A percentile compares a stretch with the other conserved stretches of the same genome.
Evolutionary conservation across 805 yeast species (phyloP).

Genomic region (Metschnikowia arizonensis): DNA sequence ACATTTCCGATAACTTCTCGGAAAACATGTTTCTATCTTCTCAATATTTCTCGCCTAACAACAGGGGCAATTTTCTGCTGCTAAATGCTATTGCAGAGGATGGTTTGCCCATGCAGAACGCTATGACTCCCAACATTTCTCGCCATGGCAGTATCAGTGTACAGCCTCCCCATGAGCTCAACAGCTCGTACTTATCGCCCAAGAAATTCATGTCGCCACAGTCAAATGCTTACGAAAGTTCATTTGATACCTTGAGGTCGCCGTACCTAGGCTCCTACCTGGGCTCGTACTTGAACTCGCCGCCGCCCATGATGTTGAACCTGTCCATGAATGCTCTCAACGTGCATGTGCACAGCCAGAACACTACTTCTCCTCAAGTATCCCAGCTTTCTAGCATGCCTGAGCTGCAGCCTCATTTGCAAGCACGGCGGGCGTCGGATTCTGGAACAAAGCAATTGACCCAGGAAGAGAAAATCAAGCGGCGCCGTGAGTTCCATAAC

Average conservation of each 20-base stretch:
- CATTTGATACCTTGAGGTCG: constrained; percentile 34
- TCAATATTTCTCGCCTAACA: constrained; percentile 41
- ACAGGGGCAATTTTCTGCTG: constrained; percentile 22
- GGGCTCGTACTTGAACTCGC: constrained; percentile 34
- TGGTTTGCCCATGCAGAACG: constrained; percentile 16
- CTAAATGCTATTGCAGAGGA: constrained; percentile 35
- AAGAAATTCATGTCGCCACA: constrained; percentile 33
- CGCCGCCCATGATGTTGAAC: constrained; percentile 25
- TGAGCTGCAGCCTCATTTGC: not conserved
- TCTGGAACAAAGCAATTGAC: constrained; percentile 36
- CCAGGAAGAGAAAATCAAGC: constrained; percentile 66
- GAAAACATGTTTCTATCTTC: constrained; percentile 28
- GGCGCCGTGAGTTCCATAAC: constrained; percentile 86
- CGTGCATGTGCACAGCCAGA: not conserved
- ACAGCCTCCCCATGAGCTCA: constrained; percentile 20
- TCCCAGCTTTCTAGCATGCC: constrained; percentile 11
- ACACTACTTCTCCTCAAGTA: not conserved
- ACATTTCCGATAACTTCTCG: constrained; percentile 1
- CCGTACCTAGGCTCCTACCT: constrained; percentile 30
- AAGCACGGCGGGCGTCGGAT: constrained; percentile 7
- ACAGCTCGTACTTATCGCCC: constrained; percentile 36
- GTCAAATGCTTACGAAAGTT: constrained; percentile 24
- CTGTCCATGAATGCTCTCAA: constrained; percentile 21
- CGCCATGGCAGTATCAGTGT: constrained; percentile 33
- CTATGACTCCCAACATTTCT: constrained; percentile 30